Base-by-base conservation (phyloP, 306 rosid species). In the Rubus idaeus region DNA sequence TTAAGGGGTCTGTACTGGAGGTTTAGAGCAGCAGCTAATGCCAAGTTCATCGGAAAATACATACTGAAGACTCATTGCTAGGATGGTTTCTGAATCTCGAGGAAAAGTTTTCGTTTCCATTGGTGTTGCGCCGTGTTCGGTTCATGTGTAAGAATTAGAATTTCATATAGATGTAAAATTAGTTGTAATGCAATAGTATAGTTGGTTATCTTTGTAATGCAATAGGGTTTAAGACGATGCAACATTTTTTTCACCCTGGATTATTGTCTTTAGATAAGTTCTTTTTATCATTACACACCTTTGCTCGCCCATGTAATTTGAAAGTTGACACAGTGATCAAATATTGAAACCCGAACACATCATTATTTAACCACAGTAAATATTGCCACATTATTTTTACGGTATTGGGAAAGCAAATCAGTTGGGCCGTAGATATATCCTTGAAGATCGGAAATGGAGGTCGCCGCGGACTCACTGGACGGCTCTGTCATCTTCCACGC, bases 401-500 rank as follows among this genome's bases (percentile, higher is more conserved):
- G 18, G 1, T 26, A 26, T 7, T 23, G 16, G 11, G 11, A 60
- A 60, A 4, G 39, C 16, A 30, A 30, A 30, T 30, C 58, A 23
- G 75, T 13, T 51, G 64, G 30, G 17, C 70, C 26, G 35, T 65
- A 40, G 21, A 20, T 46, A 23, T 26, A 45, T 53, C 18, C 21
- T 63, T 63, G 47, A 62, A 71, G 77, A 70, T 55, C 83, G 68
- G 89, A 81, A 77, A 87, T 90, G 80, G 65, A 75, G 78, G 75
- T 88, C 71, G 26, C 86, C 13, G 81, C 86, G 2, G 80, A 86
- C 39, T 70, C 82, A 65, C 81, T 95, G 17, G 88, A 90, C 47
- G 75, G 74, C 66, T 82, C 93, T 45, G 47, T 78, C 11, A 80
- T 92, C 80, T 95, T 92, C 71, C 96, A 92, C 78, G 63, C 86